Base-by-base conservation (phyloP, 1,284 basidiomycete species). In the Neolentinus lepideus region DNA sequence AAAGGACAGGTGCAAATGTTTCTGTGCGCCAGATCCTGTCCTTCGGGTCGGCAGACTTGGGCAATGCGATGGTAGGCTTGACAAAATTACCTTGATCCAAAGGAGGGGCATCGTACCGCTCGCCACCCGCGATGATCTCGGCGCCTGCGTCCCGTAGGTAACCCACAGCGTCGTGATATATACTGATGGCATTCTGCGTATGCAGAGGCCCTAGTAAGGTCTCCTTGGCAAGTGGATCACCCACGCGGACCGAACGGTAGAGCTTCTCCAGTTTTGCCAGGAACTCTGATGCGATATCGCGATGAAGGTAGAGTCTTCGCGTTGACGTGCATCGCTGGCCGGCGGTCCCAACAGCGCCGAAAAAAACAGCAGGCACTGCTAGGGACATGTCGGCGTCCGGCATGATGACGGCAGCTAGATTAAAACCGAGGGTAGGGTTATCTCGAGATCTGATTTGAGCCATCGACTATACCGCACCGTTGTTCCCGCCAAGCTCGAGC, bases 281-380 rank as follows among this genome's bases (percentile, higher is more conserved):
- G 75, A 98, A 94, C 57, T 82, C 73, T 33, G 80, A 67, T 0
- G 92, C 86, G 61, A 98, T 84, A 57, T 81, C 72, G 46, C 83
- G 83, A 69, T 98, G 95, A 56, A 98, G 79, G 71, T 92, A 91
- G 12, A 98, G 80, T 55, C 95, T 80, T 54, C 95, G 83, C 1
- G 94, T 98, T 21, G 94, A 89, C 1, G 95, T 98, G 74, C 95
- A 98, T 52, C 95, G 81, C 69, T 98, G 95, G 22, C 95, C 95
- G 31, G 92, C 90, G 45, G 95, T 98, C 46, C 95, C 95, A 51
- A 97, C 86, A 25, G 94, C 92, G 33, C 94, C 92, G 74, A 98
- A 98, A 69, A 94, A 92, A 21, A 95, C 85, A 0, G 90, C 82
- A 46, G 92, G 90, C 16, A 98, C 81, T 27, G 95, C 94, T 60